Percentiles rank a stretch among this genome's conserved stretches.
phyloP scores from a whole-genome alignment of 192 early-diverging fungal genomes.

The Backusella sp. region DNA sequence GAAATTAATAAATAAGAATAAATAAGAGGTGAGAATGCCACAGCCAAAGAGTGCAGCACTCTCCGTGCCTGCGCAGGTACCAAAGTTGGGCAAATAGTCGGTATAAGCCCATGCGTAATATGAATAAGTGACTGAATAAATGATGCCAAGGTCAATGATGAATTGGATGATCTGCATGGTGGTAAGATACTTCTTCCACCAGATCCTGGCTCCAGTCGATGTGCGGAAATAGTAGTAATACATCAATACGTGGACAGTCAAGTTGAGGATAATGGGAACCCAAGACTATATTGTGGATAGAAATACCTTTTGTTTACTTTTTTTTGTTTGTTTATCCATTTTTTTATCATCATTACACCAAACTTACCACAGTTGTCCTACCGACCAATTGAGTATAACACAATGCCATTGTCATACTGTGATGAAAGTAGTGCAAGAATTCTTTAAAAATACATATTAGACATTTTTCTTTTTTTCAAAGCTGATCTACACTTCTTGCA shows the following conservation, averaged over 20 bases:
- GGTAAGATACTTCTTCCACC: slow-evolving; percentile 94
- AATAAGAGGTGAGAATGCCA: slow-evolving; percentile 74
- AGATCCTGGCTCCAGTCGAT: slow-evolving; percentile 72
- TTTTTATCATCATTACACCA: too few species aligned
- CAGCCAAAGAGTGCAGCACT: slow-evolving; percentile 81
- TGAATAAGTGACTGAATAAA: slow-evolving; percentile 84
- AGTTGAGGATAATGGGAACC: slow-evolving; percentile 81
- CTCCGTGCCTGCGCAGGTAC: slow-evolving; percentile 74
- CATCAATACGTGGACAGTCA: slow-evolving; percentile 90
- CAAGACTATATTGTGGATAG: slow-evolving; percentile 45
- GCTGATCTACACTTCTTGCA: neutral
- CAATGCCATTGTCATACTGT: slow-evolving; percentile 85
- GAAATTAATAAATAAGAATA: slow-evolving; percentile 88
- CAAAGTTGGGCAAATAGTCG: slow-evolving; percentile 55
- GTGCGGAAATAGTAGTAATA: slow-evolving; percentile 87
- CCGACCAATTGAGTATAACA: slow-evolving; percentile 83
- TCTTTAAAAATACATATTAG: slow-evolving; percentile 38
- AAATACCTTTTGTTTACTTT: neutral
- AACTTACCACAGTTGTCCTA: slow-evolving; percentile 72
- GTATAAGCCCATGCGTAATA: slow-evolving; percentile 70
- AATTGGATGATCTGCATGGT: slow-evolving; percentile 90
- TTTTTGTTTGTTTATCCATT: neutral
- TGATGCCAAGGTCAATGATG: slow-evolving; percentile 79
- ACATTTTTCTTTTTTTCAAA: neutral
- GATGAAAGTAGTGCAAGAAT: slow-evolving; percentile 94